Evolutionary conservation across 1,284 basidiomycete genomes (phyloP), one percentile per base, ranked within the genome.

Genomic region (Cryptococcus depauperatus): DNA sequence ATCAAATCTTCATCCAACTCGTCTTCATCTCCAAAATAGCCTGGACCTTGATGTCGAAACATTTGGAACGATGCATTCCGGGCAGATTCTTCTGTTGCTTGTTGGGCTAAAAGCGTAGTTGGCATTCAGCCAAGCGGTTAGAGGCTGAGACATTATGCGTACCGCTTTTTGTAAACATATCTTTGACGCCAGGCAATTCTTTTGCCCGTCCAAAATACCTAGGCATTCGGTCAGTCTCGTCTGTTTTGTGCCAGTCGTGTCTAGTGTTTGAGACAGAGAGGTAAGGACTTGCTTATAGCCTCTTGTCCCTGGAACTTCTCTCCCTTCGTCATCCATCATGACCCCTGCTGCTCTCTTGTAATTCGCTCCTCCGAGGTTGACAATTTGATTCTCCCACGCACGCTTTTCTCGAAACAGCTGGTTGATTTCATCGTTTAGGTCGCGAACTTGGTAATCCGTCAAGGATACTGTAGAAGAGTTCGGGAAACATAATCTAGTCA

Each of bases 341-440:
- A 84, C 81, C 5, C 86, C 82, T 25, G 71, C 65, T 61, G 87
- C 92, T 41, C 92, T 75, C 61, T 87, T 79, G 65, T 97, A 98
- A 64, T 98, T 98, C 22, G 93, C 95, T 48, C 93, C 95, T 42
- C 93, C 95, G 1, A 98, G 75, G 13, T 83, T 81, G 19, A 97
- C 81, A 42, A 97, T 96, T 69, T 97, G 92, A 57, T 89, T 91
- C 75, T 97, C 93, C 88, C 91, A 99, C 68, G 95, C 89, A 27
- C 84, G 73, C 71, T 97, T 97, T 71, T 99, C 93, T 27, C 93
- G 78, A 75, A 98, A 74, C 9, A 96, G 75, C 64, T 84, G 88
- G 75, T 99, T 99, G 62, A 99, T 98, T 66, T 97, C 91, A 69
- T 99, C 93, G 66, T 98, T 99, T 35, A 95, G 67, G 69, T 95